Conservation (phyloP, 345 rosid genomes). For the Lepidium aucheri region DNA sequence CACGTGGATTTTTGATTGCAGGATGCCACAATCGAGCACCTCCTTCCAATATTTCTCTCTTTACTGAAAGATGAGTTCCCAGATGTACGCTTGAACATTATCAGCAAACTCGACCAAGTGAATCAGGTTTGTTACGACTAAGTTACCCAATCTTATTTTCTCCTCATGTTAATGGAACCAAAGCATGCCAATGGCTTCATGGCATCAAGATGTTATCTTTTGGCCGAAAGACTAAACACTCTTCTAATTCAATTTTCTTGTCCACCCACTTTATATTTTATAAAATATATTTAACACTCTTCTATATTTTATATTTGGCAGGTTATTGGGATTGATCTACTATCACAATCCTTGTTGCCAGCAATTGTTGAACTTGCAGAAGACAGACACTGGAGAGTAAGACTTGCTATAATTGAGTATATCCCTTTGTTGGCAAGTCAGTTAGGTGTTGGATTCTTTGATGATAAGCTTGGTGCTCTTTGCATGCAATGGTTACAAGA, state of each 20-base stretch:
- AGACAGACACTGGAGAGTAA: conserved; percentile 96
- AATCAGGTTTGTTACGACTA: conserved; percentile 61
- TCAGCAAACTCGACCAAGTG: conserved; percentile 99
- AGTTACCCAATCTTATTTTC: not conserved
- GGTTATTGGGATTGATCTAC: conserved; percentile 94
- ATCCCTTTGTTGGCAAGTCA: conserved; percentile 93
- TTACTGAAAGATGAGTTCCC: conserved; percentile 97
- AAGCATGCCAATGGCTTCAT: not conserved
- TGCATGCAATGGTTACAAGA: conserved; percentile 99
- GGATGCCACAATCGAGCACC: conserved; percentile 94
- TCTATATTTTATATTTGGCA: conserved; percentile 18
- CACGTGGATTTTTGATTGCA: conserved; percentile 19
- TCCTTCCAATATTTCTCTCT: conserved; percentile 91
- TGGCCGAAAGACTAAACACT: not conserved
- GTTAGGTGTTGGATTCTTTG: conserved; percentile 86
- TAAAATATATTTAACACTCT: too few species aligned
- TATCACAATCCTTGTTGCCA: conserved; percentile 85
- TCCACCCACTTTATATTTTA: too few species aligned
- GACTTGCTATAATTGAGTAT: conserved; percentile 93
- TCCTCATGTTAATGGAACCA: too few species aligned
- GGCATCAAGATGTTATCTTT: not conserved
- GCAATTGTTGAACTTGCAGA: conserved; percentile 98
- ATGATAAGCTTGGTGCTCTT: conserved; percentile 86
- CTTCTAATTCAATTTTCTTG: not conserved
- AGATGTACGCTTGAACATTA: conserved; percentile 94